Percentiles rank a stretch among this genome's conserved stretches.
Evolutionary conservation across 257 asterid genomes (phyloP).

Genomic region (Solanum chmielewskii): DNA sequence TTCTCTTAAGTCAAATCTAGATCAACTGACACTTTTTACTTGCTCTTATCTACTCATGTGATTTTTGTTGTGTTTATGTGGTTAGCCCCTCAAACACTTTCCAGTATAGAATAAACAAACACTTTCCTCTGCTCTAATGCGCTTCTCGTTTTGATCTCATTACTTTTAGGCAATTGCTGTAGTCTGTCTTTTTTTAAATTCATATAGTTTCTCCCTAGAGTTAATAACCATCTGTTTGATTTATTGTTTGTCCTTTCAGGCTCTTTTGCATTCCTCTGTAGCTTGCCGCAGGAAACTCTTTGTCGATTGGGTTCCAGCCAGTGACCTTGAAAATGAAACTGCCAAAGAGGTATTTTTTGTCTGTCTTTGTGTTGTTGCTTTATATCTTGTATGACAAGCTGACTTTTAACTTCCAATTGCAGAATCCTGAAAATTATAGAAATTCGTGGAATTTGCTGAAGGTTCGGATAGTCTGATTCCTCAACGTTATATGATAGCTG

Average conservation of each 20-base stretch:
- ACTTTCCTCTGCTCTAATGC: neutral
- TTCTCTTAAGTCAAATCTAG: neutral
- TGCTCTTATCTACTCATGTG: neutral
- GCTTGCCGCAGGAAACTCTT: slow-evolving; percentile 54
- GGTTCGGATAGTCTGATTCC: slow-evolving; percentile 26
- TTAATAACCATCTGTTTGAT: neutral
- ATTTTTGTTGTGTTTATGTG: neutral
- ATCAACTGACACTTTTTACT: neutral
- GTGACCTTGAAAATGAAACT: slow-evolving; percentile 65
- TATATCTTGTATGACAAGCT: slow-evolving; percentile 7
- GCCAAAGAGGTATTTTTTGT: slow-evolving; percentile 34
- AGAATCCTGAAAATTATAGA: slow-evolving; percentile 51
- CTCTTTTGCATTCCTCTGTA: slow-evolving; percentile 76
- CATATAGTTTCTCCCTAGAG: neutral
- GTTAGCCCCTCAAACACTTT: neutral
- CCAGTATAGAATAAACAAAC: neutral
- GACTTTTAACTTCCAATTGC: slow-evolving; percentile 15
- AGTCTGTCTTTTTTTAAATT: neutral
- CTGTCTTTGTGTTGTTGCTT: neutral
- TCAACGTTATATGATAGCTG: neutral
- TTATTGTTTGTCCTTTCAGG: slow-evolving; percentile 25
- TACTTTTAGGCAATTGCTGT: neutral
- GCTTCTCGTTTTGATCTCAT: neutral
- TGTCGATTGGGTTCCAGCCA: slow-evolving; percentile 71
- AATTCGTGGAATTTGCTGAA: slow-evolving; percentile 53